Evolutionary conservation across 2,329 filamentous ascomycete genomes (phyloP), one percentile per base, ranked within the genome.

Genomic region (Nectriaceae sp.): DNA sequence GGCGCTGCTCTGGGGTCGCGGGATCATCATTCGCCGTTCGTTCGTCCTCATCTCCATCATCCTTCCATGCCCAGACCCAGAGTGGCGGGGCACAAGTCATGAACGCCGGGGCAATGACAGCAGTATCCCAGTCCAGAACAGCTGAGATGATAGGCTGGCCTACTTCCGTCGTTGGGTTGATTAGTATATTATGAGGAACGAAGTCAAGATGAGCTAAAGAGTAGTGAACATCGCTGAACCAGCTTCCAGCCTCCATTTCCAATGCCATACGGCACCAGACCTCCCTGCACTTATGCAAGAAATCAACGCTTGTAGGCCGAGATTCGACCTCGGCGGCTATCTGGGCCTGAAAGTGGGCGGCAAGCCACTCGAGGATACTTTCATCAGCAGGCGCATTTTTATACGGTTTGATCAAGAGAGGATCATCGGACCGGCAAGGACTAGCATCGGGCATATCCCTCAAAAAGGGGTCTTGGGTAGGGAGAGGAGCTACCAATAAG

Each of bases 81-180:
- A 20, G 4, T 11, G 42, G 42, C 5, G 42, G 42, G 3, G n/a
- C 11, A 21, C 42, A 44, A 3, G 42, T 22, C 20, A 44, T 21
- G 21, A 44, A 38, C 8, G 20, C 13, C n/a, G 42, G 42, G 13
- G 42, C 42, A 13, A 44, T 16, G 11, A 44, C 35, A 2, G 42
- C 42, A 44, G n/a, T 44, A 22, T 44, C 42, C 22, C 42, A 44
- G 16, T 44, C 42, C 15, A 44, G 42, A 31, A 44, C 24, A 15
- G 11, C 42, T 10, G 42, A 24, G 11, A 44, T 19, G 13, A 44
- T 31, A 35, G 42, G 21, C 4, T 13, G 11, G 10, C 16, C 11
- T 21, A 4, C 18, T 24, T 20, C 21, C n/a, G 16, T 15, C 2
- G 22, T 21, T 11, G 35, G 20, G 13, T 44, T 44, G 10, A 26